Evolutionary conservation across 495 filamentous ascomycete genomes (phyloP).

Genomic region (Annulohypoxylon stygium): DNA sequence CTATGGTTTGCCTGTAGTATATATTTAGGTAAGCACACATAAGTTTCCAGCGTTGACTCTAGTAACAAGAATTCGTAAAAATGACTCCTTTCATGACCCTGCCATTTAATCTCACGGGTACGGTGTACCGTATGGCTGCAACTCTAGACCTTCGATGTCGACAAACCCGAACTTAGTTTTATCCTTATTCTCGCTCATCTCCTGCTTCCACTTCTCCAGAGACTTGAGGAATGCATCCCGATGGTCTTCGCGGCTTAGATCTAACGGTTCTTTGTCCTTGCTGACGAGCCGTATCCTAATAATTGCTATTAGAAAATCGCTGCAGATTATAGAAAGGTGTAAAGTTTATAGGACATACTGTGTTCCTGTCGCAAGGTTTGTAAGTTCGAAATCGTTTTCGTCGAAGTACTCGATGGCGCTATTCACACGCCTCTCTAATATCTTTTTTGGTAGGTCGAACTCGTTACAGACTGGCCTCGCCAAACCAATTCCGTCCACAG

Average conservation of each 20-base stretch:
- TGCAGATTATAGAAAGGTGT: background rate
- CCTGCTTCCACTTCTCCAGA: background rate
- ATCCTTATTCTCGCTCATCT: slow-evolving; percentile 1
- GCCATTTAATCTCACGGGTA: background rate
- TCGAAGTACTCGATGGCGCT: background rate
- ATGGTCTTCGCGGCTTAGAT: background rate
- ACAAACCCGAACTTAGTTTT: background rate
- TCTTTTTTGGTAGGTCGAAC: background rate
- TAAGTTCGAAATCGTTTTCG: background rate
- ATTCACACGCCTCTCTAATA: background rate
- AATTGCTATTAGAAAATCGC: background rate
- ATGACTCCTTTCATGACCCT: too few species aligned
- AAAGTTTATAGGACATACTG: background rate
- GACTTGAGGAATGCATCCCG: background rate
- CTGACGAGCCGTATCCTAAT: background rate
- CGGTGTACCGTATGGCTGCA: background rate
- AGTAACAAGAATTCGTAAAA: too few species aligned
- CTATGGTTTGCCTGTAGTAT: background rate
- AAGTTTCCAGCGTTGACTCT: too few species aligned
- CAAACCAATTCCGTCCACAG: background rate
- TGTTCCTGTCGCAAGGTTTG: background rate
- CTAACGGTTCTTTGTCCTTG: background rate
- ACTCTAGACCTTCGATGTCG: slow-evolving; percentile 1
- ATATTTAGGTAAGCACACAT: background rate
- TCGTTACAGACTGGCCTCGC: background rate